These are phyloP conservation scores for Phytophthora melonis DNA, from an alignment of 352 stramenopile species.

Conservation along the genomic window DNA sequence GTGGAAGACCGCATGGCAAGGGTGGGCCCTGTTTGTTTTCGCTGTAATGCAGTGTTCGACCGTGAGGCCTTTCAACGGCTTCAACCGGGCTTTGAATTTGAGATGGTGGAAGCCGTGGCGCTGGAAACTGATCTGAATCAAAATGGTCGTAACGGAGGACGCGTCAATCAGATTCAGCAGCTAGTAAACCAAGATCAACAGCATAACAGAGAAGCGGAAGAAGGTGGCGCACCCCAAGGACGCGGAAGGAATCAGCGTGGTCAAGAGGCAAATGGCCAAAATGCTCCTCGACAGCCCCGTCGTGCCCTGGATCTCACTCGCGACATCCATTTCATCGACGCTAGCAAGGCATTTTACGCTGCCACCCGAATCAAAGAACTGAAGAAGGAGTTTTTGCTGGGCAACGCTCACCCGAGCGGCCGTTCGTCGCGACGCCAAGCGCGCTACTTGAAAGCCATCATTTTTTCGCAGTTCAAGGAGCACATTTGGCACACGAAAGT, in stretches of 20 bases:
- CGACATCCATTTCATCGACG: slow-evolving; percentile 59
- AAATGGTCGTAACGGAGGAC: slow-evolving; percentile 28
- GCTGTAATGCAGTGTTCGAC: slow-evolving; percentile 73
- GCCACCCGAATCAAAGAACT: slow-evolving; percentile 72
- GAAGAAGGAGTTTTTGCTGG: slow-evolving; percentile 56
- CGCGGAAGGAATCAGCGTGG: slow-evolving; percentile 25
- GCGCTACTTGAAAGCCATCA: slow-evolving; percentile 72
- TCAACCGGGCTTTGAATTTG: slow-evolving; percentile 87
- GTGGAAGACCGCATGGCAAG: slow-evolving; percentile 78
- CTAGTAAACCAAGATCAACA: slow-evolving; percentile 35
- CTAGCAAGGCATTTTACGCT: slow-evolving; percentile 82
- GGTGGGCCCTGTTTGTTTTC: slow-evolving; percentile 59
- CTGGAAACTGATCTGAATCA: slow-evolving; percentile 33
- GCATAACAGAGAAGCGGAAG: slow-evolving; percentile 25
- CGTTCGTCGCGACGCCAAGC: slow-evolving; percentile 28
- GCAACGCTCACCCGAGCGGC: slow-evolving; percentile 13
- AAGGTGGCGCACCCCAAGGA: slow-evolving; percentile 10
- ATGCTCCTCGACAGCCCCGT: slow-evolving; percentile 35
- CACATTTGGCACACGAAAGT: slow-evolving; percentile 82
- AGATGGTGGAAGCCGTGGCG: slow-evolving; percentile 40
- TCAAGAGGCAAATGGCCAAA: slow-evolving; percentile 31
- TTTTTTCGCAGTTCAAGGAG: slow-evolving; percentile 88
- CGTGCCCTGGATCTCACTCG: slow-evolving; percentile 45
- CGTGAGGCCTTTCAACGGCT: slow-evolving; percentile 91
- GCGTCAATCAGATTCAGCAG: slow-evolving; percentile 41